Evolutionary conservation across 805 yeast genomes (phyloP).

Genomic region (Cyberlindnera lachancei): DNA sequence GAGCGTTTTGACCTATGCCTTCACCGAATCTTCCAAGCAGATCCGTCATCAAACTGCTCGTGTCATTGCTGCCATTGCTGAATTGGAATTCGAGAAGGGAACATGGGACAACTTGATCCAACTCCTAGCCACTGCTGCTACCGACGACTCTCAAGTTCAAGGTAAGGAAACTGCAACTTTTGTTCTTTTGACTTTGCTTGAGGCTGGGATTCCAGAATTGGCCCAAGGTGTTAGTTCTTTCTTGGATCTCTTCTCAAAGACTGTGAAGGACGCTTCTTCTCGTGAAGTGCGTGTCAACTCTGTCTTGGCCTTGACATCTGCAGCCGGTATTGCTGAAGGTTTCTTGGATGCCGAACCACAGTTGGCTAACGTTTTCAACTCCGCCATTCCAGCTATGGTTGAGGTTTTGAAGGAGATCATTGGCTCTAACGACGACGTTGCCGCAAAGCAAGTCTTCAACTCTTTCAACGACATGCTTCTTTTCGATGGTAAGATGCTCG

Average conservation of each 20-base stretch:
- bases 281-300: conserved; percentile 75
- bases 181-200: conserved; percentile 70
- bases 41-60: conserved; percentile 88
- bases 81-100: conserved; percentile 57
- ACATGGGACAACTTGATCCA: conserved; percentile 77
- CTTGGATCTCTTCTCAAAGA: conserved; percentile 59
- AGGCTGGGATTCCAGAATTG: conserved; percentile 55
- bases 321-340: conserved; percentile 62
- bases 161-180: conserved; percentile 74
- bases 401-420: conserved; percentile 72
- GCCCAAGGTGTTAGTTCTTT: conserved; percentile 55
- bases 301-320: conserved; percentile 64
- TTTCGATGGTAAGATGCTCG: conserved; percentile 70
- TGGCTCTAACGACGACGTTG: conserved; percentile 59
- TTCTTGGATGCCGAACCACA: conserved; percentile 40
- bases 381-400: conserved; percentile 72
- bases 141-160: conserved; percentile 39
- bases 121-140: conserved; percentile 59
- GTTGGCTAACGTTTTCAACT: conserved; percentile 46
- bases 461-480: conserved; percentile 74
- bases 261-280: conserved; percentile 54
- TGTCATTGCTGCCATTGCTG: conserved; percentile 80
- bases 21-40: conserved; percentile 51
- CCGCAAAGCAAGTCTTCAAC: conserved; percentile 71
- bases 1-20: conserved; percentile 61